A percentile compares a stretch with the other conserved stretches of the same genome.
phyloP scores from a whole-genome alignment of 2,329 filamentous ascomycete species.

The Clathrospora elynae region DNA sequence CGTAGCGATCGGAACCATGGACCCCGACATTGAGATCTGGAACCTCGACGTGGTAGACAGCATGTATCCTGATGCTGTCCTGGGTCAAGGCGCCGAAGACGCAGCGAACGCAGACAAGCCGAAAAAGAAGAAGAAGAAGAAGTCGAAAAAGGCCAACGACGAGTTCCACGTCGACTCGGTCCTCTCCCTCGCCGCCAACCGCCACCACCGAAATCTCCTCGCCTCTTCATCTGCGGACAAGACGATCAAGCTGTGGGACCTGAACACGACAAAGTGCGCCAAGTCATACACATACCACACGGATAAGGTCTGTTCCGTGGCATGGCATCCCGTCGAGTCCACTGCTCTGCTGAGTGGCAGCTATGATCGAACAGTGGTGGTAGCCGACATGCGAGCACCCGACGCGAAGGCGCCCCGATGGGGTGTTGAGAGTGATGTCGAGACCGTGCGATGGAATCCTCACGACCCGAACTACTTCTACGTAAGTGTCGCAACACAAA shows the following conservation, averaged over 20 bases:
- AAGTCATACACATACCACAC: constrained; percentile 96
- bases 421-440: constrained; percentile 95
- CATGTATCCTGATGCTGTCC: constrained; percentile 97
- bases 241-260: constrained; percentile 97
- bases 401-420: constrained; percentile 81
- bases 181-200: constrained; percentile 86
- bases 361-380: constrained; percentile 92
- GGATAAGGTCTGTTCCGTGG: constrained; percentile 95
- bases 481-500: constrained; percentile 53
- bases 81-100: constrained; percentile 68
- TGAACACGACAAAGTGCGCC: constrained; percentile 88
- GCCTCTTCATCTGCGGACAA: constrained; percentile 95
- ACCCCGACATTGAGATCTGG: constrained; percentile 98
- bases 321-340: constrained; percentile 87
- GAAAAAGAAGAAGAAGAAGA: constrained; percentile 90
- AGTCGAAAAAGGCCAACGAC: constrained; percentile 85
- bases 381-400: constrained; percentile 94
- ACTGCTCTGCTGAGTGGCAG: constrained; percentile 90
- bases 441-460: constrained; percentile 89
- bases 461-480: constrained; percentile 94
- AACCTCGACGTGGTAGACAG: constrained; percentile 93
- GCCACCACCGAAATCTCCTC: constrained; percentile 89
- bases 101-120: constrained; percentile 63
- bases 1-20: constrained; percentile 94
- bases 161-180: constrained; percentile 94